These are phyloP conservation scores for Collybia sordida DNA, from an alignment of 768 basidiomycete species.

Conservation along the genomic window DNA sequence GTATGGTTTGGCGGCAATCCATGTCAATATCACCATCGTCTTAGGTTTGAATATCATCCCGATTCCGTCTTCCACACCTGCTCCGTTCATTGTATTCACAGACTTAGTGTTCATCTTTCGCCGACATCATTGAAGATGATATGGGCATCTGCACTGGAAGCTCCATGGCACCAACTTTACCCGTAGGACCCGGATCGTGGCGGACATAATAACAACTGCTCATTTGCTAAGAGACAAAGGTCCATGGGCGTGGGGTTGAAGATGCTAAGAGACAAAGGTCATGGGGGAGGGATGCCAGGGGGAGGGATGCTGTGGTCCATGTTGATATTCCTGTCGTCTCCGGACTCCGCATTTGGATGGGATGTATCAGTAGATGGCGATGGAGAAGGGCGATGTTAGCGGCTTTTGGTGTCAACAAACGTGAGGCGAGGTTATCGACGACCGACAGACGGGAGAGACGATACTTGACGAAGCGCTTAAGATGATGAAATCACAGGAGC, in stretches of 20 bases:
- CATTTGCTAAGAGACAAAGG: slow-evolving; percentile 18
- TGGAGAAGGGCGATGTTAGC: slow-evolving; percentile 26
- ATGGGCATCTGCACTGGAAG: slow-evolving; percentile 33
- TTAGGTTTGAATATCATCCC: slow-evolving; percentile 78
- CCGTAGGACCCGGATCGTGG: slow-evolving; percentile 28
- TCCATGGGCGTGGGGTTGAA: slow-evolving; percentile 19
- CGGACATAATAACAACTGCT: slow-evolving; percentile 42
- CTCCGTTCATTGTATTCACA: slow-evolving; percentile 35
- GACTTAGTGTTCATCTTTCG: no score
- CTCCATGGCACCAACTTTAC: slow-evolving; percentile 19
- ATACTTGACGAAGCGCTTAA: no score
- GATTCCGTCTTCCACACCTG: slow-evolving; percentile 71
- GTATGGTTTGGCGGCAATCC: slow-evolving; percentile 36
- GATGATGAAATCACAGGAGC: no score
- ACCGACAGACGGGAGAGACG: no score
- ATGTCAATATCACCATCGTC: slow-evolving; percentile 87
- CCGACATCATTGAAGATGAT: slow-evolving; percentile 43
- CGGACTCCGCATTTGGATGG: slow-evolving; percentile 72
- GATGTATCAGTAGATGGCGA: slow-evolving; percentile 43
- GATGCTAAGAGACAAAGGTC: no score
- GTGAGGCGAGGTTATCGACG: background rate
- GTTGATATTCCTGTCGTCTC: slow-evolving; percentile 60
- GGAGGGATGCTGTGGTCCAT: slow-evolving; percentile 23
- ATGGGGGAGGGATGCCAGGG: slow-evolving; percentile 12
- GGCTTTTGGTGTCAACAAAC: background rate